Percentiles rank a stretch among this genome's conserved stretches.
Evolutionary conservation across 2,329 filamentous ascomycete species (phyloP).

Genomic region (Arachnomyces sp.): DNA sequence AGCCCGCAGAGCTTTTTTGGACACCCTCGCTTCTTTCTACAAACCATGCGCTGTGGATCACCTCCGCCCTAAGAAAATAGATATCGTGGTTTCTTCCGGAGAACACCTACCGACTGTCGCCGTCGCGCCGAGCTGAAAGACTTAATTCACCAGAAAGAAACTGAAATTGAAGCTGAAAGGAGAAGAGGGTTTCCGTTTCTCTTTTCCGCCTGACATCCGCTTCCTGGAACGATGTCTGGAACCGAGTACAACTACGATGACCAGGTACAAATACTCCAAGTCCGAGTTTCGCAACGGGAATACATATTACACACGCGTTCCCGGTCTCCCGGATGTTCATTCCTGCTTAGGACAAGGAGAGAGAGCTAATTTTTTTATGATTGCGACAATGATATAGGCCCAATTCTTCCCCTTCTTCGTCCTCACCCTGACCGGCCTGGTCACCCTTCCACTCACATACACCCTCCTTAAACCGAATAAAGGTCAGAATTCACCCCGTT

Average conservation of each 20-base stretch:
- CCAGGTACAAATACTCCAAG: conserved; percentile 48
- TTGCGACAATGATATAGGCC: conserved; percentile 46
- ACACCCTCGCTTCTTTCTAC: too few relatives aligned
- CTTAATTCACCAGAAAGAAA: too few relatives aligned
- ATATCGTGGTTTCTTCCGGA: too few relatives aligned
- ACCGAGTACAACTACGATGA: conserved; percentile 98
- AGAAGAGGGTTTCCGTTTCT: too few relatives aligned
- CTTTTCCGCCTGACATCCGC: too few relatives aligned
- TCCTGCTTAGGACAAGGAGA: background rate
- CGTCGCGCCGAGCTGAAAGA: too few relatives aligned
- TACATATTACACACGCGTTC: background rate
- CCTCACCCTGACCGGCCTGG: conserved; percentile 76
- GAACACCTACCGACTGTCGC: too few relatives aligned
- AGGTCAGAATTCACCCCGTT: conserved; percentile 34
- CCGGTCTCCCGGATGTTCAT: background rate
- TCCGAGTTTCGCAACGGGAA: background rate
- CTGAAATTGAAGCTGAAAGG: too few relatives aligned
- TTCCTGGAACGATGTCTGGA: conserved; percentile 54
- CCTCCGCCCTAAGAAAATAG: too few relatives aligned
- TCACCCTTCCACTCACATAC: conserved; percentile 87
- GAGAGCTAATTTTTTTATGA: conserved; percentile 1
- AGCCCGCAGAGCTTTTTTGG: too few relatives aligned
- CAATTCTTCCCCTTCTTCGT: conserved; percentile 99
- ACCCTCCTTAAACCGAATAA: conserved; percentile 73
- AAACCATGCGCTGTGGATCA: too few relatives aligned